A percentile compares a stretch with the other conserved stretches of the same genome.
phyloP scores from a whole-genome alignment of 2,329 filamentous ascomycete genomes.

The Xylaria sp. region DNA sequence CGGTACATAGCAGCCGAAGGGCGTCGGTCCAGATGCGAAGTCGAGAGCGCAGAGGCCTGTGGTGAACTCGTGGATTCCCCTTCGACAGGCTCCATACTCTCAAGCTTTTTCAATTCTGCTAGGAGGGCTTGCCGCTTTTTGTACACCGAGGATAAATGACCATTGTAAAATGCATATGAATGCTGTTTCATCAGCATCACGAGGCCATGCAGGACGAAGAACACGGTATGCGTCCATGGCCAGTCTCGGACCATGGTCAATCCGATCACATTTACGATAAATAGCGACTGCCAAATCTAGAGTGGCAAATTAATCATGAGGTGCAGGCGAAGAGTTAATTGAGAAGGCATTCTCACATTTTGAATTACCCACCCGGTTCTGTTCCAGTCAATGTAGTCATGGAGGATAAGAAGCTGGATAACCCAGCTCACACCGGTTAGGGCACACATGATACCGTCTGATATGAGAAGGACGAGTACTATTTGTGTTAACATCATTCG shows the following conservation, averaged over 20 bases:
- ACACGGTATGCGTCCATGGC: constrained; percentile 74
- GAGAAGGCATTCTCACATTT: constrained; percentile 58
- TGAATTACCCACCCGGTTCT: constrained; percentile 78
- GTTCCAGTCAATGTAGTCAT: constrained; percentile 75
- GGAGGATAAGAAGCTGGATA: constrained; percentile 70
- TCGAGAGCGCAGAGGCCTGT: constrained; percentile 56
- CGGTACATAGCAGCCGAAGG: constrained; percentile 56
- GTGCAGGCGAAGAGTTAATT: no score
- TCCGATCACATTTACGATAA: constrained; percentile 70
- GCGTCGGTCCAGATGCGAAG: constrained; percentile 56
- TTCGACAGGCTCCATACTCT: constrained; percentile 60
- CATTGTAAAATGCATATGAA: constrained; percentile 82
- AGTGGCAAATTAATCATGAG: constrained; percentile 8
- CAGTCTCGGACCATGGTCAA: constrained; percentile 78
- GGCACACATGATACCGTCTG: constrained; percentile 76
- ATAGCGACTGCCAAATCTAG: constrained; percentile 74
- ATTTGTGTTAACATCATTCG: background rate
- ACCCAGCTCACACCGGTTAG: constrained; percentile 73
- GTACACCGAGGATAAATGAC: constrained; percentile 72
- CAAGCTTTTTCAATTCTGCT: constrained; percentile 66
- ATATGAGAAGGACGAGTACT: constrained; percentile 66
- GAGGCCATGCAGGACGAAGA: constrained; percentile 78
- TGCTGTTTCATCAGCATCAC: constrained; percentile 88
- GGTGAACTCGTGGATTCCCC: constrained; percentile 58
- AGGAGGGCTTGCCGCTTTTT: constrained; percentile 60